Percentiles rank a stretch among this genome's conserved stretches.
phyloP scores from a whole-genome alignment of 495 filamentous ascomycete genomes.

The Hypoxylon rickii region DNA sequence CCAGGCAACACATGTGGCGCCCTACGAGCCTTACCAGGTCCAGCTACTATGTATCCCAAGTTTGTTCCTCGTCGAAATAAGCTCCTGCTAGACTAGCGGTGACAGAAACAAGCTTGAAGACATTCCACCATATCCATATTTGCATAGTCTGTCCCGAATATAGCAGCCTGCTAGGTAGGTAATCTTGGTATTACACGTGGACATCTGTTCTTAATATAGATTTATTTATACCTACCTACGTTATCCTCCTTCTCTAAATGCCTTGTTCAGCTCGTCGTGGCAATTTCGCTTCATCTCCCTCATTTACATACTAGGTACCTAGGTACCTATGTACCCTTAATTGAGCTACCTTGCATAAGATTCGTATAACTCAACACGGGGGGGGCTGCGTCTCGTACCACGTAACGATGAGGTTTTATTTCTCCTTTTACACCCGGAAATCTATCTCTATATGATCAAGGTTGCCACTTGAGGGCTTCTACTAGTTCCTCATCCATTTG shows the following conservation, averaged over 20 bases:
- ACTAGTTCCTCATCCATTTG: too few relatives aligned
- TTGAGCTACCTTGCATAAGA: background rate
- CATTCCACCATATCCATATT: background rate
- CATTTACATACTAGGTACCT: conserved; percentile 2
- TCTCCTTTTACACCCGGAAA: too few relatives aligned
- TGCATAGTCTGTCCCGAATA: background rate
- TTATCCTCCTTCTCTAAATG: background rate
- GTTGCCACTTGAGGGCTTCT: too few relatives aligned
- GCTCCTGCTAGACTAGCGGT: background rate
- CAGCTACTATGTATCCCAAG: background rate
- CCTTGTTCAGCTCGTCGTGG: too few relatives aligned
- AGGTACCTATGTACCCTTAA: background rate
- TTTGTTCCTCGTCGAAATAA: background rate
- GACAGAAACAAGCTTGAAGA: background rate
- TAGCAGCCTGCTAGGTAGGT: too few relatives aligned
- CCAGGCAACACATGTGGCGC: conserved; percentile 17
- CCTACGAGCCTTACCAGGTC: conserved; percentile 11
- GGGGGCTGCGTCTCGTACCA: too few relatives aligned
- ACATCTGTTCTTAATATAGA: too few relatives aligned
- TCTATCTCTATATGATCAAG: too few relatives aligned
- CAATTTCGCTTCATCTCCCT: conserved; percentile 1
- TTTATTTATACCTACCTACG: background rate
- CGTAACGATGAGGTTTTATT: too few relatives aligned
- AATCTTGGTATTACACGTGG: too few relatives aligned
- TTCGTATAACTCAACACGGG: background rate